A percentile compares a stretch with the other conserved stretches of the same genome.
These are phyloP conservation scores for Beta corolliflora DNA, from an alignment of 179 eudicot genomes.

Conservation along the genomic window DNA sequence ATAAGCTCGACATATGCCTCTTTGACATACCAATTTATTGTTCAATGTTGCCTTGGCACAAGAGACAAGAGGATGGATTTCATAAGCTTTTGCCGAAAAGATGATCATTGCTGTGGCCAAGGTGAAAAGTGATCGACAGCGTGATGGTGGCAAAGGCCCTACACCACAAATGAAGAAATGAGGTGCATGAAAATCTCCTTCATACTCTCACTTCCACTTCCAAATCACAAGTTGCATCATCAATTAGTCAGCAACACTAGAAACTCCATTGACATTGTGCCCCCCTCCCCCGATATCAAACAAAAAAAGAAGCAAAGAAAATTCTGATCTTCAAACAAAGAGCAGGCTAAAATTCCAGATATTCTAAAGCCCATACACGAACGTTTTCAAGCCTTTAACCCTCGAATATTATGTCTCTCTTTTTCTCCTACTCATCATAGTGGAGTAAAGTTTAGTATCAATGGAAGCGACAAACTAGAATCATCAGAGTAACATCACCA, in stretches of 20 bases:
- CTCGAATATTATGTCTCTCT: not conserved
- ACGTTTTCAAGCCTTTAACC: not conserved
- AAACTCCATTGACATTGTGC: not conserved
- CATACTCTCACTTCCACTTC: not conserved
- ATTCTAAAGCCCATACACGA: no score
- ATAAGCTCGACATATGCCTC: not conserved
- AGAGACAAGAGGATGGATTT: conserved; percentile 56
- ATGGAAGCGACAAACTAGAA: not conserved
- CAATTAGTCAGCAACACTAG: not conserved
- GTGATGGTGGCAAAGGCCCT: conserved; percentile 87
- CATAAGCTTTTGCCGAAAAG: conserved; percentile 79
- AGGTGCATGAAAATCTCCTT: not conserved
- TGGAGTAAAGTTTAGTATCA: not conserved
- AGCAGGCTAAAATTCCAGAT: no score
- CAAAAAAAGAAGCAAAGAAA: no score
- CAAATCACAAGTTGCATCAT: not conserved
- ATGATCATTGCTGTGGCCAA: conserved; percentile 84
- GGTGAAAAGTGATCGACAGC: conserved; percentile 86
- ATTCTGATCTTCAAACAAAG: no score
- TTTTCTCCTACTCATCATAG: not conserved
- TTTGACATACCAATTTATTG: conserved; percentile 52
- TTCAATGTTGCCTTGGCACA: conserved; percentile 64
- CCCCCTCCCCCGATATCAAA: no score
- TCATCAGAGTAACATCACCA: not conserved
- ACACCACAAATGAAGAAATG: conserved; percentile 29